phyloP scores from a whole-genome alignment of 345 rosid species.

The Hypericum perforatum region DNA sequence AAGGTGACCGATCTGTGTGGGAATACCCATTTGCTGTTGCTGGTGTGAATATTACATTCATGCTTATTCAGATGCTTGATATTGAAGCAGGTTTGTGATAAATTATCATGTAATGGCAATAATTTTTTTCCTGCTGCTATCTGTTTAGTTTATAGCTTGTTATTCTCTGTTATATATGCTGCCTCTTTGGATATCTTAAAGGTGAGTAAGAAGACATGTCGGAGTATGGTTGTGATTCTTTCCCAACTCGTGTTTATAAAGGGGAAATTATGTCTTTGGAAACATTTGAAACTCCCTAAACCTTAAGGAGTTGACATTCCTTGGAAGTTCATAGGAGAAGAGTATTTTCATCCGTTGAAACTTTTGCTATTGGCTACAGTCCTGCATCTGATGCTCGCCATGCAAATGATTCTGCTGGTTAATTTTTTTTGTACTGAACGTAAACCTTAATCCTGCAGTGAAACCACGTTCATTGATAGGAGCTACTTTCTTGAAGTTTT shows the following conservation, averaged over 20 bases:
- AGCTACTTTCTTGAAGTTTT: slow-evolving; percentile 67
- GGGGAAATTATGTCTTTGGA: too few species aligned
- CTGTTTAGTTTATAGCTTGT: too few species aligned
- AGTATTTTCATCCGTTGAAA: not conserved
- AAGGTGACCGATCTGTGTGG: slow-evolving; percentile 81
- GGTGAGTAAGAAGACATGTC: too few species aligned
- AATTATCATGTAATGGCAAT: not conserved
- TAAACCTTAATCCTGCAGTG: slow-evolving; percentile 28
- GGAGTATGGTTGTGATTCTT: too few species aligned
- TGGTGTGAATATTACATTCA: slow-evolving; percentile 88
- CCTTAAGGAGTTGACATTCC: too few species aligned
- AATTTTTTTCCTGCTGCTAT: too few species aligned
- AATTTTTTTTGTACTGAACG: slow-evolving; percentile 1
- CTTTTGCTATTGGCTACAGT: not conserved
- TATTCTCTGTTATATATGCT: too few species aligned
- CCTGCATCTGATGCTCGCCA: not conserved
- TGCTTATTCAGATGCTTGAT: slow-evolving; percentile 96
- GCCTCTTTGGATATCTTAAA: too few species aligned
- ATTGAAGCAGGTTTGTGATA: slow-evolving; percentile 66
- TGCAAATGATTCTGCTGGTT: slow-evolving; percentile 10
- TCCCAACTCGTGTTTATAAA: too few species aligned
- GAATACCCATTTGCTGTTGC: slow-evolving; percentile 98
- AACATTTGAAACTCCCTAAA: too few species aligned
- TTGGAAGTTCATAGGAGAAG: not conserved
- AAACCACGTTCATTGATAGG: slow-evolving; percentile 71